phyloP scores from a whole-genome alignment of 257 asterid genomes.

The Solanum verrucosum region DNA sequence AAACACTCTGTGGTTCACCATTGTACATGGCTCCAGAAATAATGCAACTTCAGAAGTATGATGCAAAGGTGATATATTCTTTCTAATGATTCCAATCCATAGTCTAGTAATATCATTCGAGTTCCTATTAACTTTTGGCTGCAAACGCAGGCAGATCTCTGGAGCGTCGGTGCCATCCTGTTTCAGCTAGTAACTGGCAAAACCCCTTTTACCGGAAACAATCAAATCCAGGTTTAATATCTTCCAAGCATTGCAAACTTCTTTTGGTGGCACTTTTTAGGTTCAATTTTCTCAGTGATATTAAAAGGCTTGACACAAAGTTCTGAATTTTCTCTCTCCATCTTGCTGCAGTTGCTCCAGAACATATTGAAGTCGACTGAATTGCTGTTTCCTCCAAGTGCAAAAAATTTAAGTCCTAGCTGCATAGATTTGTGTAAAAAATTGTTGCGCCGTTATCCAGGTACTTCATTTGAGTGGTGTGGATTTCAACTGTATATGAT shows the following conservation, averaged over 20 bases:
- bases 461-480: constrained; percentile 19
- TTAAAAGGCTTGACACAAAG: not conserved
- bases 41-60: constrained; percentile 79
- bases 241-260: not conserved
- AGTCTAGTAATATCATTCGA: not conserved
- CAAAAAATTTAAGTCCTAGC: constrained; percentile 44
- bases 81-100: constrained; percentile 1
- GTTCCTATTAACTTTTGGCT: constrained; percentile 18
- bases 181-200: constrained; percentile 82
- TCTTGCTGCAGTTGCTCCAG: constrained; percentile 62
- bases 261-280: not conserved
- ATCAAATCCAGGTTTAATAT: constrained; percentile 51
- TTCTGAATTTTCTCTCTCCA: constrained; percentile 6
- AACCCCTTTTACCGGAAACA: constrained; percentile 79
- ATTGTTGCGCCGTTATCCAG: constrained; percentile 75
- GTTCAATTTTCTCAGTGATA: constrained; percentile 4
- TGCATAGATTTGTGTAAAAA: constrained; percentile 74
- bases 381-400: constrained; percentile 68
- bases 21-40: constrained; percentile 97
- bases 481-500: not conserved
- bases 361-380: constrained; percentile 71
- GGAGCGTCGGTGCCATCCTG: constrained; percentile 91
- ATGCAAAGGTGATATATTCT: constrained; percentile 66
- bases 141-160: constrained; percentile 83
- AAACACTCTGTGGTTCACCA: constrained; percentile 91